phyloP scores from a whole-genome alignment of 2,329 filamentous ascomycete genomes.

The Magnaporthiopsis rhizophila region DNA sequence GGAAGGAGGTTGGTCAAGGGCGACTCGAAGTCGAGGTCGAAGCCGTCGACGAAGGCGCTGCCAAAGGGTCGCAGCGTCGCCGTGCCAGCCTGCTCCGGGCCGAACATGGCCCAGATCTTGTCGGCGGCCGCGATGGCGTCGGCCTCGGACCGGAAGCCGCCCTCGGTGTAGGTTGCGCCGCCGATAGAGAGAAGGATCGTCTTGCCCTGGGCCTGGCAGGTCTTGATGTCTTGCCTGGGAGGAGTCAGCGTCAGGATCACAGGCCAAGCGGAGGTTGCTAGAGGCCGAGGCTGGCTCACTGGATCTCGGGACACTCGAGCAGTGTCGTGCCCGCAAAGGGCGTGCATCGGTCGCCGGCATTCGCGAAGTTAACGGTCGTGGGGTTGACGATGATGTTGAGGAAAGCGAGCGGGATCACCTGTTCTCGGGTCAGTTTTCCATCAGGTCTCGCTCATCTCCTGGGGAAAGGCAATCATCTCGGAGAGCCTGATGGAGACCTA shows the following conservation, averaged over 20 bases:
- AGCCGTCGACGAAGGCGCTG: conserved; percentile 58
- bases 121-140: conserved; percentile 50
- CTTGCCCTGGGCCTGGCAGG: conserved; percentile 58
- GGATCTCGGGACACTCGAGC: conserved; percentile 55
- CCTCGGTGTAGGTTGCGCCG: conserved; percentile 61
- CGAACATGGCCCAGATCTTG: conserved; percentile 64
- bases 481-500: conserved; percentile 18
- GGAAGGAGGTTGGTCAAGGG: conserved; percentile 48
- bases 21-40: conserved; percentile 69
- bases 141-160: conserved; percentile 48
- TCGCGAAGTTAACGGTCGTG: conserved; percentile 56
- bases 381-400: conserved; percentile 46
- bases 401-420: conserved; percentile 60
- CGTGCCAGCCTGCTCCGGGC: conserved; percentile 30
- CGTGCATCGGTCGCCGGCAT: conserved; percentile 53
- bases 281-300: conserved; percentile 32
- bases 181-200: conserved; percentile 67
- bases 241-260: too few relatives aligned
- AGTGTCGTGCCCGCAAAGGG: conserved; percentile 49
- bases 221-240: conserved; percentile 37
- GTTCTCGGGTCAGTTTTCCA: conserved; percentile 11
- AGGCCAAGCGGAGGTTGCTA: too few relatives aligned
- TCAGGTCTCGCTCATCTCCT: background rate
- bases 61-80: conserved; percentile 59
- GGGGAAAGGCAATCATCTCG: too few relatives aligned